Evolutionary conservation across 2,329 filamentous ascomycete species (phyloP).

Genomic region (Epichloe hybrida): DNA sequence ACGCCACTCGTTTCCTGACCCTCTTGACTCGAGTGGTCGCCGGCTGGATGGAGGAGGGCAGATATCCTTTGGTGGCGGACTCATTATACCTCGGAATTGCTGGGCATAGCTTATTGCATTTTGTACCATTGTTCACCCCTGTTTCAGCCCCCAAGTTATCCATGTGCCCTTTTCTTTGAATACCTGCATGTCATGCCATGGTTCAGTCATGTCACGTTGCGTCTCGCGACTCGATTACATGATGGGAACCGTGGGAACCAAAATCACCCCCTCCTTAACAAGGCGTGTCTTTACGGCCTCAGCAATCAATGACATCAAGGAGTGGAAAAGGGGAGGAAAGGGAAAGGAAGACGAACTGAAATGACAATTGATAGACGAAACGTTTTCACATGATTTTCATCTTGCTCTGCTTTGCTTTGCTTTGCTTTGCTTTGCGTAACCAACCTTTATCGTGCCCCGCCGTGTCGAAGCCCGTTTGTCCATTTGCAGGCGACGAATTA

Average conservation of each 20-base stretch:
- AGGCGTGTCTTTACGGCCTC: not conserved
- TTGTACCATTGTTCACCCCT: not conserved
- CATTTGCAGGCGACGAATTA: too few species aligned
- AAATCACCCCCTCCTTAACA: not conserved
- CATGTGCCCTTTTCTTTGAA: not conserved
- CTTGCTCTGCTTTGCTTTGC: not conserved
- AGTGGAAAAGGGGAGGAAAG: not conserved
- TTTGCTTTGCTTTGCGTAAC: not conserved
- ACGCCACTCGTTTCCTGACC: not conserved
- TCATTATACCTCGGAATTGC: conserved; percentile 4
- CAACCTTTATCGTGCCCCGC: not conserved
- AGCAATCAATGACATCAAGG: not conserved
- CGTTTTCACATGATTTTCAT: not conserved
- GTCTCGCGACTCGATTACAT: not conserved
- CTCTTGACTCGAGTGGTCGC: not conserved
- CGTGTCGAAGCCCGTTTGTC: too few species aligned
- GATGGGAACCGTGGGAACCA: not conserved
- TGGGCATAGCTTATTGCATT: conserved; percentile 3
- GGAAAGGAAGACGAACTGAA: not conserved
- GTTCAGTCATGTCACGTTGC: not conserved
- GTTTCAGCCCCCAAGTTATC: not conserved
- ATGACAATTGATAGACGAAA: not conserved
- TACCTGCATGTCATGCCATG: not conserved
- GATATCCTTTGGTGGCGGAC: not conserved
- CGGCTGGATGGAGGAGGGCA: not conserved